These are phyloP conservation scores for Lactifluus rugatus DNA, from an alignment of 768 basidiomycete genomes.

Conservation along the genomic window DNA sequence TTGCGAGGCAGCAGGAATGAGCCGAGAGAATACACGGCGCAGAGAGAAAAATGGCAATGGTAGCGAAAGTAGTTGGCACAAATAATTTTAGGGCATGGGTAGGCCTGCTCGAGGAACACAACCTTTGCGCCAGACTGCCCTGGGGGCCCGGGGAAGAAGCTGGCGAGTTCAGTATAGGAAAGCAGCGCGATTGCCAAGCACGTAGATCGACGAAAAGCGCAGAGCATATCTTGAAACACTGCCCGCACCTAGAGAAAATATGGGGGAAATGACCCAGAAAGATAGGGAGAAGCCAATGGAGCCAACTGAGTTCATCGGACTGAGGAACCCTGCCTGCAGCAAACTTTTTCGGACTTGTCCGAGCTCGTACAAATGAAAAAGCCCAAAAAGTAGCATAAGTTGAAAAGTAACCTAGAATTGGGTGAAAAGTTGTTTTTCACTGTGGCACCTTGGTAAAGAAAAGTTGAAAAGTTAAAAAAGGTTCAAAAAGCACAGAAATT, in stretches of 20 bases:
- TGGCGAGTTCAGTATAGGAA: constrained; percentile 34
- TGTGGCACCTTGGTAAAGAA: too few species aligned
- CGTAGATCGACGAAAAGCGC: neutral
- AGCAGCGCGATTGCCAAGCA: constrained; percentile 5
- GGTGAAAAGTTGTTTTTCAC: too few species aligned
- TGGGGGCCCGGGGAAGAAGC: constrained; percentile 41
- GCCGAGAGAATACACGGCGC: constrained; percentile 15
- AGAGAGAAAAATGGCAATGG: constrained; percentile 25
- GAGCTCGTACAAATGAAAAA: too few species aligned
- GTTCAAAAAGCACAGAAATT: too few species aligned
- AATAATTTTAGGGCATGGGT: constrained; percentile 34
- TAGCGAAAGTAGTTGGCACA: constrained; percentile 36
- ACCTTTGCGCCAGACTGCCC: constrained; percentile 43
- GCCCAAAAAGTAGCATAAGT: too few species aligned
- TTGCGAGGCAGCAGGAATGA: neutral
- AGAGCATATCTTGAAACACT: neutral
- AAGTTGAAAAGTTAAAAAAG: too few species aligned
- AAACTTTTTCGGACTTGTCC: too few species aligned
- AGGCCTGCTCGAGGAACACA: constrained; percentile 37
- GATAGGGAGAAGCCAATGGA: constrained; percentile 24
- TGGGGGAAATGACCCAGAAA: constrained; percentile 24
- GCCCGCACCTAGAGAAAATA: constrained; percentile 20
- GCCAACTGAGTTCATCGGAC: constrained; percentile 23
- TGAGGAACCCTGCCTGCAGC: too few species aligned
- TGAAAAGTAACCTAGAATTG: too few species aligned